Conservation (phyloP, 2,329 filamentous ascomycete genomes). For the Phaeosphaeria sp. region DNA sequence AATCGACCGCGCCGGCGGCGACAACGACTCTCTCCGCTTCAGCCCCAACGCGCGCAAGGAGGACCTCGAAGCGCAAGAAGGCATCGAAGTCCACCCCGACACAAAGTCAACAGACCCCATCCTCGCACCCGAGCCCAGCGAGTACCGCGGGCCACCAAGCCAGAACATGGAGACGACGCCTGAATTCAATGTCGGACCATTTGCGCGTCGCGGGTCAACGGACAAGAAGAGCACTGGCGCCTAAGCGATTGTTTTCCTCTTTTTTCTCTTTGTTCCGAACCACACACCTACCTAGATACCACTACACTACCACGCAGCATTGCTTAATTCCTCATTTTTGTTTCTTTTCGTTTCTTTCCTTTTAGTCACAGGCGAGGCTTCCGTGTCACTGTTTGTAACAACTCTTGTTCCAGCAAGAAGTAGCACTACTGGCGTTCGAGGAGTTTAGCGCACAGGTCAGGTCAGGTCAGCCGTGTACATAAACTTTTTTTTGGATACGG, state of each 20-base stretch:
- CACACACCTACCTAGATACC: background rate
- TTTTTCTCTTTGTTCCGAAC: background rate
- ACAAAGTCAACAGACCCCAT: slow-evolving; percentile 58
- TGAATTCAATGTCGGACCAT: slow-evolving; percentile 52
- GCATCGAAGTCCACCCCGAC: slow-evolving; percentile 57
- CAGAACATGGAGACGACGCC: slow-evolving; percentile 55
- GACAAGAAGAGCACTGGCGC: background rate
- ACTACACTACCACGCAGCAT: background rate
- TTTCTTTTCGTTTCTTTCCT: background rate
- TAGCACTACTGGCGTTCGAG: background rate
- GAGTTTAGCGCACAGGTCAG: background rate
- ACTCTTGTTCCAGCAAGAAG: background rate
- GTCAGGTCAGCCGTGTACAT: background rate
- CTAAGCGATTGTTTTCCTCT: background rate
- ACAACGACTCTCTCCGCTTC: slow-evolving; percentile 52
- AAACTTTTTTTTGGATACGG: background rate
- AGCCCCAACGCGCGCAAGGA: slow-evolving; percentile 39
- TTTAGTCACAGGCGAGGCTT: background rate
- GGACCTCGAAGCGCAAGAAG: slow-evolving; percentile 53
- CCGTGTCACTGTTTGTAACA: background rate
- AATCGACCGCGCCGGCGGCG: slow-evolving; percentile 59
- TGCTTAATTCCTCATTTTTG: background rate
- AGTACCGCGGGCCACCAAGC: slow-evolving; percentile 51
- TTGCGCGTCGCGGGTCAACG: slow-evolving; percentile 23
- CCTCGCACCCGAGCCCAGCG: slow-evolving; percentile 51